Conservation (phyloP, 176 grass and related monocot species). For the Eragrostis curvula region DNA sequence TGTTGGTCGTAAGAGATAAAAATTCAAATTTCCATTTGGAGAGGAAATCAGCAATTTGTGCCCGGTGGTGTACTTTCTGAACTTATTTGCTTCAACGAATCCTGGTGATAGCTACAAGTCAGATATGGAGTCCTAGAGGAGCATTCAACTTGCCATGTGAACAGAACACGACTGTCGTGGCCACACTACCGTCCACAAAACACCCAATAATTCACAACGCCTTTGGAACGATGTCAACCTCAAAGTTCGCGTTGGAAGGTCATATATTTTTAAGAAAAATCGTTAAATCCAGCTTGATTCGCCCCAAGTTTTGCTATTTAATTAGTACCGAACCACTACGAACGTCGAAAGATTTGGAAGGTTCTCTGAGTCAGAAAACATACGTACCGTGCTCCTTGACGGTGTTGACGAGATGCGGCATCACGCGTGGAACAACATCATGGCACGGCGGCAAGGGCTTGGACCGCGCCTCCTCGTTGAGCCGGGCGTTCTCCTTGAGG, state of each 20-base stretch:
- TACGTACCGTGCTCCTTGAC: slow-evolving; percentile 52
- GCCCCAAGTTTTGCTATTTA: not conserved
- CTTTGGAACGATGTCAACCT: slow-evolving; percentile 1
- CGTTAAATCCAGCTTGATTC: not conserved
- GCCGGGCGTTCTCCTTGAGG: slow-evolving; percentile 51
- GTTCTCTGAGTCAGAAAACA: not conserved
- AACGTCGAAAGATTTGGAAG: not conserved
- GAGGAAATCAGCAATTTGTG: not conserved
- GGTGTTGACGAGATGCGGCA: slow-evolving; percentile 25
- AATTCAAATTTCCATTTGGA: not conserved
- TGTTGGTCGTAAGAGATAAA: not conserved
- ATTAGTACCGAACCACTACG: not conserved
- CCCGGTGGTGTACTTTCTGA: not conserved
- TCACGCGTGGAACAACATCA: slow-evolving; percentile 50
- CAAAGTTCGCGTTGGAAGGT: not conserved
- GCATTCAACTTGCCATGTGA: not conserved
- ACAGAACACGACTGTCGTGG: not conserved
- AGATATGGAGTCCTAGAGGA: not conserved
- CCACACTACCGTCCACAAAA: not conserved
- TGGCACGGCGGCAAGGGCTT: slow-evolving; percentile 68
- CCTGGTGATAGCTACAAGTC: not conserved
- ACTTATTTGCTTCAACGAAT: not conserved
- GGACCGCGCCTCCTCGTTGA: slow-evolving; percentile 53
- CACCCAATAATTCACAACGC: not conserved
- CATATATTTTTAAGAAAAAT: too few species aligned